A percentile compares a stretch with the other conserved stretches of the same genome.
Conservation (phyloP, 2,329 filamentous ascomycete species). For the Bipolaris bicolor region DNA sequence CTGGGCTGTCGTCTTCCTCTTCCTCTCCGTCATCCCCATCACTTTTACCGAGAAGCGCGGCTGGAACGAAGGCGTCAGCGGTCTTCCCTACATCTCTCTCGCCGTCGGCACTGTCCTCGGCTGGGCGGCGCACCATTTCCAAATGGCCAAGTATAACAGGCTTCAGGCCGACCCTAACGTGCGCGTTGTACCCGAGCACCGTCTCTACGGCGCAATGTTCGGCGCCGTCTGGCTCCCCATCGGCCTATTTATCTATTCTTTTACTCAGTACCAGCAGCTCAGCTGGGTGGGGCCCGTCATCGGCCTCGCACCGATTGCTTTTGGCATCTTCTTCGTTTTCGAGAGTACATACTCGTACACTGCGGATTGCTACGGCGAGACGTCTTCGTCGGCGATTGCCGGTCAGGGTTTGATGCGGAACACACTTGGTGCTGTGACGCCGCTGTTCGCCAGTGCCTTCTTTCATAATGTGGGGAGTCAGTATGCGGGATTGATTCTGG, state of each 20-base stretch:
- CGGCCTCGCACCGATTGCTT: conserved; percentile 57
- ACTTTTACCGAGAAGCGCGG: conserved; percentile 58
- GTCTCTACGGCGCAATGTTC: conserved; percentile 42
- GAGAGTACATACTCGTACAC: conserved; percentile 58
- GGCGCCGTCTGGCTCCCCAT: conserved; percentile 42
- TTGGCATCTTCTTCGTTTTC: conserved; percentile 62
- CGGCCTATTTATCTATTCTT: conserved; percentile 56
- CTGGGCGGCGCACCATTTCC: conserved; percentile 57
- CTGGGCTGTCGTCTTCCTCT: conserved; percentile 62
- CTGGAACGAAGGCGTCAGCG: conserved; percentile 58
- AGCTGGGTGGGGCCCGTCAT: conserved; percentile 59
- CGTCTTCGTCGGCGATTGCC: conserved; percentile 53
- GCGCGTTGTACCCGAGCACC: conserved; percentile 45
- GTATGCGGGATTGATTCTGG: conserved; percentile 58
- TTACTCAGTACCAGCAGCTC: conserved; percentile 59
- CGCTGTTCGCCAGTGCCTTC: conserved; percentile 59
- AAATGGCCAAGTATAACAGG: conserved; percentile 58
- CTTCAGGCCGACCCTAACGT: conserved; percentile 47
- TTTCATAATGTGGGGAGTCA: conserved; percentile 62
- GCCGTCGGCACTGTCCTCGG: conserved; percentile 57
- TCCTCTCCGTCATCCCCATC: conserved; percentile 51
- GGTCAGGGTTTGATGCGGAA: conserved; percentile 61
- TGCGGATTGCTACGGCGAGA: conserved; percentile 60
- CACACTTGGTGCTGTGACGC: conserved; percentile 60
- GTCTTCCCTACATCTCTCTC: conserved; percentile 60